A percentile compares a stretch with the other conserved stretches of the same genome.
phyloP scores from a whole-genome alignment of 306 rosid species.

The Abrus pulchellus region DNA sequence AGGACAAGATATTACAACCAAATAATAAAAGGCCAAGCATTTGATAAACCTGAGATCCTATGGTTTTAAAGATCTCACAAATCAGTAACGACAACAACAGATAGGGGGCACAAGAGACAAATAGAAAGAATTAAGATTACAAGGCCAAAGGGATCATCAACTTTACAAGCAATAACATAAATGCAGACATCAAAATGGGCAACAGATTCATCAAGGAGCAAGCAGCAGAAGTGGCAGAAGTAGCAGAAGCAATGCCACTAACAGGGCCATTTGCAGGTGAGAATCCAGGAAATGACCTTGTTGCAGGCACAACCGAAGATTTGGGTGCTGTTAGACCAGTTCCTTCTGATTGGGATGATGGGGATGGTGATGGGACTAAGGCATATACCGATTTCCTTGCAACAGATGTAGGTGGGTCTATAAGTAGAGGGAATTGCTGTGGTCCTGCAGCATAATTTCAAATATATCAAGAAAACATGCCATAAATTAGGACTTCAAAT shows the following conservation, averaged over 20 bases:
- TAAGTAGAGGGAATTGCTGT: slow-evolving; percentile 68
- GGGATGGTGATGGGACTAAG: slow-evolving; percentile 64
- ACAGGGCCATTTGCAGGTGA: slow-evolving; percentile 65
- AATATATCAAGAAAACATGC: neutral
- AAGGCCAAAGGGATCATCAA: slow-evolving; percentile 47
- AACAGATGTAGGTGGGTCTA: slow-evolving; percentile 69
- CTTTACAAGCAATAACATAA: slow-evolving; percentile 51
- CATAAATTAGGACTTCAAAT: neutral
- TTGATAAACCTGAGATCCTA: neutral
- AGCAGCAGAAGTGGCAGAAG: slow-evolving; percentile 51
- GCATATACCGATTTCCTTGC: slow-evolving; percentile 48
- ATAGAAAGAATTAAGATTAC: slow-evolving; percentile 42
- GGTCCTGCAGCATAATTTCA: slow-evolving; percentile 56
- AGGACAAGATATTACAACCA: neutral
- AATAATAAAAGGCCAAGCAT: neutral
- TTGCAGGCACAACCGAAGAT: slow-evolving; percentile 56
- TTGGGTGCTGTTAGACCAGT: slow-evolving; percentile 45
- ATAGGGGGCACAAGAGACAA: slow-evolving; percentile 13
- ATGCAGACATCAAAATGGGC: slow-evolving; percentile 46
- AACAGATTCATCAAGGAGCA: slow-evolving; percentile 59
- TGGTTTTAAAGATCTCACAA: neutral
- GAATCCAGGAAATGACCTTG: slow-evolving; percentile 57
- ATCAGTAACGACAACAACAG: slow-evolving; percentile 35
- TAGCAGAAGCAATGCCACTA: slow-evolving; percentile 47
- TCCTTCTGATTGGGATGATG: slow-evolving; percentile 54